phyloP scores from a whole-genome alignment of 73 alveolate genomes.

The Stentor coeruleus region DNA sequence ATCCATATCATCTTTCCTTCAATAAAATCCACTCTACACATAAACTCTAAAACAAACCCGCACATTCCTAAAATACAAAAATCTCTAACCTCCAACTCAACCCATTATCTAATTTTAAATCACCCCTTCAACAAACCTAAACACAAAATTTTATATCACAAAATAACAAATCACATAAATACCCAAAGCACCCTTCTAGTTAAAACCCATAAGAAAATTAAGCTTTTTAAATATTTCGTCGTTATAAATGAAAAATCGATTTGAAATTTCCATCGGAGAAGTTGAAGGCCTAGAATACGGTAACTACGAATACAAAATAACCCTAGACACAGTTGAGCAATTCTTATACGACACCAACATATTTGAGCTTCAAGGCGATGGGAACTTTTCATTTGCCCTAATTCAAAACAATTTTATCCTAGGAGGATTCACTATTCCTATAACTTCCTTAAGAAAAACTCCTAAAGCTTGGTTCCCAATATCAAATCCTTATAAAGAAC shows the following conservation, averaged over 20 bases:
- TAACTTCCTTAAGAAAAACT: background rate
- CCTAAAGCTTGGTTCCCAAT: background rate
- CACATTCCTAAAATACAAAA: too few species aligned
- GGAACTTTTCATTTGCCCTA: conserved; percentile 16
- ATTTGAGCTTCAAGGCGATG: conserved; percentile 2
- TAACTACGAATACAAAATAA: background rate
- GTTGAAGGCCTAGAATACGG: conserved; percentile 14
- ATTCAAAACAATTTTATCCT: background rate
- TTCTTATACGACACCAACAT: background rate
- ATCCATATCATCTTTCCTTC: too few species aligned
- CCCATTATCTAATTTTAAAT: background rate
- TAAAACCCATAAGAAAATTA: background rate
- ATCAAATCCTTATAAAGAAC: background rate
- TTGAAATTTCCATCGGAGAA: conserved; percentile 11
- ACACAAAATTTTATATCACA: background rate
- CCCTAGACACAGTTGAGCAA: conserved; percentile 12
- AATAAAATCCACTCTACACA: too few species aligned
- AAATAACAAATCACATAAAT: too few species aligned
- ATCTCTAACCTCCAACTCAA: background rate
- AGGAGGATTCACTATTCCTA: conserved; percentile 11
- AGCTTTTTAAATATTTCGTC: background rate
- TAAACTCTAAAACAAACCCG: background rate
- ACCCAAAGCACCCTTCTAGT: background rate
- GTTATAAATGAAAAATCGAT: background rate
- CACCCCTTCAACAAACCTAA: background rate